Conservation (phyloP, 1,284 basidiomycete genomes). For the Malassezia pachydermatis region DNA sequence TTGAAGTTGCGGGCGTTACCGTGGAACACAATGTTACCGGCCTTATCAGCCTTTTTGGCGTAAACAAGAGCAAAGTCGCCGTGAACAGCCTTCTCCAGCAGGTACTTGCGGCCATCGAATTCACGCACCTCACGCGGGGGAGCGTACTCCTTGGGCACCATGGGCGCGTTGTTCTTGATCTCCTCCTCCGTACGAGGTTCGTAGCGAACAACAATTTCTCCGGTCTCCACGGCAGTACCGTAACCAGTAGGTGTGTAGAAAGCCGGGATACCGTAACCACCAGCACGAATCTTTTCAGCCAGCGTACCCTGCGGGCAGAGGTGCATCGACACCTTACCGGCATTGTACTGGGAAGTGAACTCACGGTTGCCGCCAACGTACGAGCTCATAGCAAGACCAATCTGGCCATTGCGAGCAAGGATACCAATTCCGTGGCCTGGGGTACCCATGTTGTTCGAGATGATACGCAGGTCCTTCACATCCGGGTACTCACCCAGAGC, state of each 20-base stretch:
- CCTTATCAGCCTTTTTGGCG: constrained; percentile 89
- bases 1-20: constrained; percentile 42
- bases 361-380: constrained; percentile 46
- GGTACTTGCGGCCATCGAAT: constrained; percentile 70
- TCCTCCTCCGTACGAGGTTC: constrained; percentile 18
- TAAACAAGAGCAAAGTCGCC: constrained; percentile 81
- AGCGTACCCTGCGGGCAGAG: constrained; percentile 56
- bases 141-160: neutral
- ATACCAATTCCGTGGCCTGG: constrained; percentile 37
- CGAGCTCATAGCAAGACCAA: constrained; percentile 38
- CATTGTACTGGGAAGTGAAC: constrained; percentile 40
- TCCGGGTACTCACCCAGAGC: constrained; percentile 28
- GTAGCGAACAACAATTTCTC: constrained; percentile 49
- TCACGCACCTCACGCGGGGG: constrained; percentile 57
- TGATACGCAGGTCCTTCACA: constrained; percentile 37
- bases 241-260: constrained; percentile 86
- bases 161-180: neutral
- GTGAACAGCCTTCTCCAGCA: constrained; percentile 75
- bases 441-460: constrained; percentile 45
- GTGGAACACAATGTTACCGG: constrained; percentile 50
- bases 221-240: constrained; percentile 50
- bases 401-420: constrained; percentile 30
- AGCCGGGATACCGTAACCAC: constrained; percentile 86
- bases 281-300: constrained; percentile 78
- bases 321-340: constrained; percentile 37